Conservation (phyloP, 495 filamentous ascomycete genomes). For the Penicillium roqueforti region DNA sequence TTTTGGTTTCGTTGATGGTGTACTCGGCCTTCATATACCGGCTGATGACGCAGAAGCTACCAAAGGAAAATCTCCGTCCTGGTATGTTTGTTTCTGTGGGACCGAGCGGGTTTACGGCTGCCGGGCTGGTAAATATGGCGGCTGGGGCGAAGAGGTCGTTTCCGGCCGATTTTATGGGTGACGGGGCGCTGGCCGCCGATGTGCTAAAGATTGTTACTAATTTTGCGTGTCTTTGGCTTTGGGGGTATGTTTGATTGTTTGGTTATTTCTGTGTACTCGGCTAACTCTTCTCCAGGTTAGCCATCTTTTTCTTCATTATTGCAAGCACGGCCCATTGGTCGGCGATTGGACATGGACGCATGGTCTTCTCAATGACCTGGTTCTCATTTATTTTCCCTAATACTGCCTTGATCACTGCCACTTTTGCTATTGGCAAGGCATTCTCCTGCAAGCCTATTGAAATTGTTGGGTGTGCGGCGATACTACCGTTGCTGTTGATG, state of each 20-base stretch:
- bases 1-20: conserved; percentile 80
- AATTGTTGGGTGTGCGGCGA: conserved; percentile 64
- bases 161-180: conserved; percentile 55
- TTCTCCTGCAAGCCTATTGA: conserved; percentile 58
- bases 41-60: conserved; percentile 88
- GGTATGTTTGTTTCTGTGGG: conserved; percentile 86
- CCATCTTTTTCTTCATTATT: conserved; percentile 83
- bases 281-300: conserved; percentile 46
- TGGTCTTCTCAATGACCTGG: conserved; percentile 84
- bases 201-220: conserved; percentile 52
- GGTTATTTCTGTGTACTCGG: not conserved
- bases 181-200: conserved; percentile 51
- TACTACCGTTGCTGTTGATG: conserved; percentile 56
- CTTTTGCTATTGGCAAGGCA: conserved; percentile 64
- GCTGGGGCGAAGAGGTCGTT: conserved; percentile 39
- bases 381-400: conserved; percentile 87
- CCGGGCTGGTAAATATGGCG: conserved; percentile 62
- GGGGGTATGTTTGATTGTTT: conserved; percentile 49
- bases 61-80: conserved; percentile 67
- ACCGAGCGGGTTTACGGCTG: conserved; percentile 73
- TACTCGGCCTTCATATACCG: conserved; percentile 83
- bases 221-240: conserved; percentile 73
- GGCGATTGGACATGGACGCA: conserved; percentile 56
- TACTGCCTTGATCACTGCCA: conserved; percentile 70
- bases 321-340: conserved; percentile 71